A percentile compares a stretch with the other conserved stretches of the same genome.
Evolutionary conservation across 805 yeast species (phyloP).

Genomic region (Yamadazyma sp.): DNA sequence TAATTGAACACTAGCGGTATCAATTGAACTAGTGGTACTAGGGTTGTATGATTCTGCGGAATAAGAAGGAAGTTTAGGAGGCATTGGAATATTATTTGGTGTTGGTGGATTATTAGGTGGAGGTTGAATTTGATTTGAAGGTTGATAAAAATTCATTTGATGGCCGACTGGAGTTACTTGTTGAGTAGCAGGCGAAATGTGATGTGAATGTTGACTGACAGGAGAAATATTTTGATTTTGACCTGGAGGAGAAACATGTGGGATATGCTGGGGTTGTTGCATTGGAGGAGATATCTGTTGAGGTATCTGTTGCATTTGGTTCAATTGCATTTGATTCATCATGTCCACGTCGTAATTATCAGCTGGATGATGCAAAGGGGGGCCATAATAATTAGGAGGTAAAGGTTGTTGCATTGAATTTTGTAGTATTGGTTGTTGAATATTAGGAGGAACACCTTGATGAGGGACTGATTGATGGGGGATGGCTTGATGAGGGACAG

Average conservation of each 20-base stretch:
- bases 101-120: conserved; percentile 14
- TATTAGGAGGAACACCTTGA: too few species aligned
- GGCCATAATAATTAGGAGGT: too few species aligned
- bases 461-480: neutral
- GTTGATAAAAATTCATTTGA: conserved; percentile 4
- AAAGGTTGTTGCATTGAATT: too few species aligned
- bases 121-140: conserved; percentile 10
- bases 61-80: conserved; percentile 1
- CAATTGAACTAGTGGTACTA: neutral
- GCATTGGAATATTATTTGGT: conserved; percentile 13
- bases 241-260: neutral
- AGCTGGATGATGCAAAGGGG: neutral
- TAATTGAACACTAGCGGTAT: conserved; percentile 8
- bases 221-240: neutral
- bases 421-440: too few species aligned
- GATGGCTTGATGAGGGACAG: neutral
- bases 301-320: conserved; percentile 1
- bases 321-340: conserved; percentile 1
- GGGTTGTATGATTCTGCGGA: conserved; percentile 1
- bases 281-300: neutral
- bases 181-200: neutral
- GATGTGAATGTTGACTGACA: conserved; percentile 1
- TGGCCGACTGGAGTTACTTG: conserved; percentile 6
- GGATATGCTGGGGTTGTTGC: neutral
- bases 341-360: conserved; percentile 1